Evolutionary conservation across 192 early-diverging fungal species (phyloP), one percentile per base, ranked within the genome.

Genomic region (Coemansia sp.): DNA sequence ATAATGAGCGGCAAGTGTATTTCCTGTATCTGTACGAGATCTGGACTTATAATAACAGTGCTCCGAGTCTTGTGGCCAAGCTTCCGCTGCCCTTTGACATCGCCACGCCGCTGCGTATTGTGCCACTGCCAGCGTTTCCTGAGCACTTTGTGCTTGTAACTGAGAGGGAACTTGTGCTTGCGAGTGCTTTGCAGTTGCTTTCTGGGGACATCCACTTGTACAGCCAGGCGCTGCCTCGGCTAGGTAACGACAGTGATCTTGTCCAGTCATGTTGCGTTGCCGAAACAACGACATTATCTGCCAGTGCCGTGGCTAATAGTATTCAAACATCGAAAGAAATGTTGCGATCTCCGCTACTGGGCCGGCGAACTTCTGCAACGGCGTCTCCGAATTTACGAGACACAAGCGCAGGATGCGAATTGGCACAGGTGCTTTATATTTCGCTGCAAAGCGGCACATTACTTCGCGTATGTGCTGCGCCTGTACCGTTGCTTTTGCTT

Each of bases 131-230:
- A 10, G 67, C 46, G 19, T 59, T 65, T 19, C 67, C 64, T 1
- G 77, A 79, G 54, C 61, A 65, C 19, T 70, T 79, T 12, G 31
- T 79, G 57, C 57, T 79, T 26, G 36, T 79, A 4, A 71, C 63
- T 1, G 57, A 71, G 57, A 28, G 23, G 23, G 65, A 68, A 40
- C 44, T 69, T 0, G 60, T 53, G 0, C 58, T 79, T 20, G 64
- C 56, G 42, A 79, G 77, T 15, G 68, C 68, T 10, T 37, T 62
- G 20, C 77, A 79, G 62, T 60, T 79, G 6, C 52, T 70, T 26
- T 79, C 77, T 4, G 77, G 77, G 15, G 77, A 79, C 49, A 68
- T 79, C 9, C 60, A 70, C 23, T 49, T 79, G 25, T 60, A 67
- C 11, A 52, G 64, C 5, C 60, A 61, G 36, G 56, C 50, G 12